Base-by-base conservation (phyloP, 2,329 filamentous ascomycete genomes). In the Aspergillus sp. region DNA sequence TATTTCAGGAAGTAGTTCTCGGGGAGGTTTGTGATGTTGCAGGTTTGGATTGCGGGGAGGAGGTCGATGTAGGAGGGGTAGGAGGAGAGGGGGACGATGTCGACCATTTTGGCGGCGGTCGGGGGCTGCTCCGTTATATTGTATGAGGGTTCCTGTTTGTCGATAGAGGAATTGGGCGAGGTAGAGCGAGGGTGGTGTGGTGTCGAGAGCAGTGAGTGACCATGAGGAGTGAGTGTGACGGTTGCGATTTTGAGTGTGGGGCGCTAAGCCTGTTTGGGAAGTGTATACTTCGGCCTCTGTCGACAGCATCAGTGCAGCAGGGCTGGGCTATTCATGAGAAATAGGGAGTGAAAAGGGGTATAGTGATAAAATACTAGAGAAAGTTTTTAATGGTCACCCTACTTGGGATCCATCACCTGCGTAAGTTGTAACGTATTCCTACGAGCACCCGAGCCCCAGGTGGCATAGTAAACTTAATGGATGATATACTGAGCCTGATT, bases 1-100 rank as follows among this genome's bases (percentile, higher is more conserved):
- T 99, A 99, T 84, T 99, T 99, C 79, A 96, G 90, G 77, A 98
- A 98, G 85, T 99, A 99, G 83, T 99, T 99, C 79, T 99, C 95
- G 64, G 95, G 95, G 54, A 99, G 85, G 81, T 99, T 99, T 76
- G 96, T 96, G 74, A 99, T 93, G 82, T 99, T 98, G 73, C 93
- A 93, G 77, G 96, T 92, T 80, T 99, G 95, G 73, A 99, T 89
- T 63, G 91, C 82, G 65, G 86, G 88, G 66, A 99, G 87, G 64
- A 95, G 82, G 64, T 93, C 89, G 78, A 99, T 96, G 80, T 98
- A 76, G 61, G 78, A 77, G 56, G 72, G 74, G 69, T 75, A 79
- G 44, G 73, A 77, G 59, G 73, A 77, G 60, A 80, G 72, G 50
- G 77, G 77, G 64, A 80, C 67, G 61, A 80, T 78, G 74, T 80